Percentiles rank a stretch among this genome's conserved stretches.
These are phyloP conservation scores for Salix exigua DNA, from an alignment of 345 rosid genomes.

Conservation along the genomic window DNA sequence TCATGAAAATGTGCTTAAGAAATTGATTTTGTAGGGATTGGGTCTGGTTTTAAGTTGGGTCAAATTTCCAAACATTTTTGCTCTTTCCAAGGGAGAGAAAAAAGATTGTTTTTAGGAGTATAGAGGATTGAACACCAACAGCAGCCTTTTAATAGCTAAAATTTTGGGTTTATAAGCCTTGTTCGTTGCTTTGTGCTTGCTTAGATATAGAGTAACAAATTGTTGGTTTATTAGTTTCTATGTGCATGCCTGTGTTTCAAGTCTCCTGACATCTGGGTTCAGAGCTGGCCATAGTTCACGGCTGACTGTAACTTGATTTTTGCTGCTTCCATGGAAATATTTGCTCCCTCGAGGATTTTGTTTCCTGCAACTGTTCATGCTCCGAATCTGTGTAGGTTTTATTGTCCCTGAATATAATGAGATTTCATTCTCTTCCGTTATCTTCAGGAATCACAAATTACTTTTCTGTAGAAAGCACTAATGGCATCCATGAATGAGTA, in stretches of 20 bases:
- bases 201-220: not conserved
- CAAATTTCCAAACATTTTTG: constrained; percentile 5
- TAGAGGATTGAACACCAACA: not conserved
- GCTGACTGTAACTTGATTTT: not conserved
- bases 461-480: no score
- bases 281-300: not conserved
- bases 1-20: constrained; percentile 13
- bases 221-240: not conserved
- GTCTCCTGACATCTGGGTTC: no score
- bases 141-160: not conserved
- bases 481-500: no score
- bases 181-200: not conserved
- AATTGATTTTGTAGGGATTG: constrained; percentile 9
- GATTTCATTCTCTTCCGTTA: not conserved
- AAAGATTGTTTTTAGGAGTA: not conserved
- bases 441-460: no score
- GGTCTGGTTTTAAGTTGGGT: not conserved
- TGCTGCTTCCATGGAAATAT: not conserved
- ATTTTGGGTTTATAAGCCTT: not conserved
- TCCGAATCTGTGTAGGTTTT: no score
- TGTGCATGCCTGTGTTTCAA: not conserved
- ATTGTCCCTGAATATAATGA: not conserved
- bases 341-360: not conserved
- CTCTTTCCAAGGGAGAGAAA: not conserved
- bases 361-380: not conserved